Conservation (phyloP, 768 basidiomycete genomes). For the Saitozyma sp. region DNA sequence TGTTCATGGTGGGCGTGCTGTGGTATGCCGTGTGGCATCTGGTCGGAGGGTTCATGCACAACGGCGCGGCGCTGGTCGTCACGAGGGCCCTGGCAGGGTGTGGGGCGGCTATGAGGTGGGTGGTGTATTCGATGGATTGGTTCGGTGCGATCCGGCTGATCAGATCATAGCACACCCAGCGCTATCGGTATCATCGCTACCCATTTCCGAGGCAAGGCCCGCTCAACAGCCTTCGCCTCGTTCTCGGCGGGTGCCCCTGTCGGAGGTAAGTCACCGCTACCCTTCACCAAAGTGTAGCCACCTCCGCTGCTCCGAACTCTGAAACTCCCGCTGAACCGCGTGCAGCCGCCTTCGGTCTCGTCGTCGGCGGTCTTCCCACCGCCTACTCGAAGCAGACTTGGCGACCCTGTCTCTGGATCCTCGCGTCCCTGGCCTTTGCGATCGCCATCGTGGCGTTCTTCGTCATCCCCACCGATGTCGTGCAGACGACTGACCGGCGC, state of each 20-base stretch:
- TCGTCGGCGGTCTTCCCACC: constrained; percentile 71
- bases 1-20: constrained; percentile 65
- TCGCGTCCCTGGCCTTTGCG: constrained; percentile 61
- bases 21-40: constrained; percentile 64
- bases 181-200: constrained; percentile 75
- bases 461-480: constrained; percentile 64
- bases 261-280: constrained; percentile 53
- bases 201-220: constrained; percentile 68
- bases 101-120: constrained; percentile 67
- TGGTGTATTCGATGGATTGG: background rate
- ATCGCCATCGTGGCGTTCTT: constrained; percentile 61
- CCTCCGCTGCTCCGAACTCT: constrained; percentile 57
- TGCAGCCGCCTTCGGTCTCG: constrained; percentile 64
- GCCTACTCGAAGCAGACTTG: constrained; percentile 59
- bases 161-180: constrained; percentile 31
- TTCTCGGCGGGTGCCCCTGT: constrained; percentile 83
- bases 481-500: constrained; percentile 44
- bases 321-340: background rate
- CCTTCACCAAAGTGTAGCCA: constrained; percentile 50
- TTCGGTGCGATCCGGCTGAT: no score
- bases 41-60: constrained; percentile 46
- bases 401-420: constrained; percentile 67
- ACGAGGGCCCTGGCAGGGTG: constrained; percentile 76
- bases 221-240: constrained; percentile 76
- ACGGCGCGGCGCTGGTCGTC: constrained; percentile 64